phyloP scores from a whole-genome alignment of 495 filamentous ascomycete species.

The Elasticomyces elasticus region DNA sequence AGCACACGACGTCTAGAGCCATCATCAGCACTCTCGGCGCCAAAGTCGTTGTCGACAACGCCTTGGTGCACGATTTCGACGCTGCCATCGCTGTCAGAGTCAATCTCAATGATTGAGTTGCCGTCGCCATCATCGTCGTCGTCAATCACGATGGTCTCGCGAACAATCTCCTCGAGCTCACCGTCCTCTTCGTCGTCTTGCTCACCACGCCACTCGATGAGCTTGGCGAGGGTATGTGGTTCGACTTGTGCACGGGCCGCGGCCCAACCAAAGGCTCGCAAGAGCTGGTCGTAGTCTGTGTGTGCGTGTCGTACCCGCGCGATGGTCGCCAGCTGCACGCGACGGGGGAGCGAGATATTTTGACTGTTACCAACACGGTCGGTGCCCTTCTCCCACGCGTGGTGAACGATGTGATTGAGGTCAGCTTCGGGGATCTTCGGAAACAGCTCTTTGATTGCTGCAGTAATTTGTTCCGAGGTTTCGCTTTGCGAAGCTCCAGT shows the following conservation, averaged over 20 bases:
- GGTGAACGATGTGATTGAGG: conserved; percentile 63
- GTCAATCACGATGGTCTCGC: conserved; percentile 72
- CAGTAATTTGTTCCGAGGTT: conserved; percentile 47
- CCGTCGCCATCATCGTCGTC: conserved; percentile 63
- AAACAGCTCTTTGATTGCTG: conserved; percentile 70
- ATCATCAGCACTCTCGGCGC: conserved; percentile 11
- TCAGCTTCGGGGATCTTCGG: conserved; percentile 75
- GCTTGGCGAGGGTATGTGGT: conserved; percentile 55
- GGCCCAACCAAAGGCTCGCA: conserved; percentile 52
- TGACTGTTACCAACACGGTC: conserved; percentile 59
- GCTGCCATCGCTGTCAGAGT: conserved; percentile 13
- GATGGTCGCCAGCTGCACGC: conserved; percentile 72
- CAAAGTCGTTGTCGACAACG: conserved; percentile 3
- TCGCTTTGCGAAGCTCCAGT: no score
- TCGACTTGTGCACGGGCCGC: conserved; percentile 65
- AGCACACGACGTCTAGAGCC: not conserved
- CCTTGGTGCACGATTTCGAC: conserved; percentile 12
- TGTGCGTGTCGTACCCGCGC: conserved; percentile 81
- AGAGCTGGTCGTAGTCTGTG: conserved; percentile 73
- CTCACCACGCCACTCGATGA: conserved; percentile 82
- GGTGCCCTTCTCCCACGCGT: conserved; percentile 68
- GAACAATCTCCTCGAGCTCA: conserved; percentile 68
- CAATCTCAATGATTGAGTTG: conserved; percentile 34
- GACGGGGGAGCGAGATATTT: conserved; percentile 56
- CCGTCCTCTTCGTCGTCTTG: conserved; percentile 60